phyloP scores from a whole-genome alignment of 306 rosid genomes.

The Oemleria cerasiformis region DNA sequence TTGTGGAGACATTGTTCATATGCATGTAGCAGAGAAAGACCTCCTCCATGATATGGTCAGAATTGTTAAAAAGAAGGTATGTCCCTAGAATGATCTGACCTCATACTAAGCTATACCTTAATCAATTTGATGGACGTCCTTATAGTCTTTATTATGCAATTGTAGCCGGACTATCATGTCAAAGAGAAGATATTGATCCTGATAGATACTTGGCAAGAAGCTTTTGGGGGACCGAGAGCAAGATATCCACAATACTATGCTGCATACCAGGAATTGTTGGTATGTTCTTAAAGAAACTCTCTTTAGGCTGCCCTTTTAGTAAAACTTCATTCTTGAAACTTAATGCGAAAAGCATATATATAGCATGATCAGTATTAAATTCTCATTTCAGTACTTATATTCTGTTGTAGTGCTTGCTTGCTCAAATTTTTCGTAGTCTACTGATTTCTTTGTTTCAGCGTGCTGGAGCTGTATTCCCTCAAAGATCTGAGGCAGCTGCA shows the following conservation, averaged over 20 bases:
- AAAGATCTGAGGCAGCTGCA: conserved; percentile 68
- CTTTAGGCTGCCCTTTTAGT: conserved; percentile 5
- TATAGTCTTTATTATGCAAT: conserved; percentile 35
- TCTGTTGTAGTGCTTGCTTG: conserved; percentile 14
- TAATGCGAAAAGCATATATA: background rate
- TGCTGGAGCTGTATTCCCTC: conserved; percentile 93
- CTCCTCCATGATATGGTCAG: conserved; percentile 93
- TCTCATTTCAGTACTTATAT: background rate
- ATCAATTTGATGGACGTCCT: conserved; percentile 24
- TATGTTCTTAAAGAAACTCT: conserved; percentile 29
- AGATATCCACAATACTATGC: conserved; percentile 94
- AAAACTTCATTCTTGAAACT: background rate
- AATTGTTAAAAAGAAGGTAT: conserved; percentile 84
- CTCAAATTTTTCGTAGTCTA: conserved; percentile 11
- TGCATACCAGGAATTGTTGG: conserved; percentile 94
- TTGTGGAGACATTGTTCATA: conserved; percentile 95
- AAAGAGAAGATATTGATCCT: conserved; percentile 86
- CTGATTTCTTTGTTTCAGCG: conserved; percentile 52
- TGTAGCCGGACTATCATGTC: conserved; percentile 85
- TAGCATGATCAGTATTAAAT: background rate
- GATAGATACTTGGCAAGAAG: conserved; percentile 99
- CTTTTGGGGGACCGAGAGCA: conserved; percentile 93
- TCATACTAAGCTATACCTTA: conserved; percentile 17
- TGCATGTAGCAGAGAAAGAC: conserved; percentile 98
- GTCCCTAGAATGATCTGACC: conserved; percentile 24